Evolutionary conservation across 2,329 filamentous ascomycete genomes (phyloP).

Genomic region (Macrophomina phaseolina): DNA sequence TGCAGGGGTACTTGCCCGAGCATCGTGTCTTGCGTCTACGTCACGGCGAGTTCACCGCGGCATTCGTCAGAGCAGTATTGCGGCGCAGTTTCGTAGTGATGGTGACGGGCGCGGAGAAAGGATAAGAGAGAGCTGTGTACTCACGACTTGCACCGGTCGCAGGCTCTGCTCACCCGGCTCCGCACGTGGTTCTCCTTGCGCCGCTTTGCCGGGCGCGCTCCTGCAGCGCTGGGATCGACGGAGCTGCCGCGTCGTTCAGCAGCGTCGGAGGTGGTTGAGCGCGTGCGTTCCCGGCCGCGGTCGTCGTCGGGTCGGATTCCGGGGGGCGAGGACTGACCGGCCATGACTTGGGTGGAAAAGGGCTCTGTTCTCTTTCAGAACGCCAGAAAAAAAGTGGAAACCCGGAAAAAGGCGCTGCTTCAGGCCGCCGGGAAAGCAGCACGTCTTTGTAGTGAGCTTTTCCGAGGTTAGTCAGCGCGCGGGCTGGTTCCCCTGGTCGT

Average conservation of each 20-base stretch:
- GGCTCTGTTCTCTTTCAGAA: too few species aligned
- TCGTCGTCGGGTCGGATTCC: not conserved
- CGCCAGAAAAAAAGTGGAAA: not conserved
- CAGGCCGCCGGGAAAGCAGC: conserved; percentile 5
- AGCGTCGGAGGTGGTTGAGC: not conserved
- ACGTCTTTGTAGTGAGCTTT: conserved; percentile 6
- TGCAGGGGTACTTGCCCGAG: conserved; percentile 44
- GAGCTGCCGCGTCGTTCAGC: not conserved
- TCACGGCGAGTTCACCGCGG: too few species aligned
- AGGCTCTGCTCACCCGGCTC: conserved; percentile 54
- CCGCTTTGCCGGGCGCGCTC: conserved; percentile 34
- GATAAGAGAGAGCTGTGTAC: conserved; percentile 22
- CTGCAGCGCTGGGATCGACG: not conserved
- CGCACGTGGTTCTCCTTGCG: conserved; percentile 45
- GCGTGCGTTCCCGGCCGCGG: not conserved
- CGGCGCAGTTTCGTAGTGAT: too few species aligned
- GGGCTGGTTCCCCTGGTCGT: not conserved
- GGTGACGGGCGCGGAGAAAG: not conserved
- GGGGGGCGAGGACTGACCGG: not conserved
- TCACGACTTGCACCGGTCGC: conserved; percentile 57
- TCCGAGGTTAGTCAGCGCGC: not conserved
- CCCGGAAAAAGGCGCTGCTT: not conserved
- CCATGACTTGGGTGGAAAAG: not conserved
- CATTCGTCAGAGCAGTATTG: not conserved
- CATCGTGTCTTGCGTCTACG: conserved; percentile 46